Percentiles rank a stretch among this genome's conserved stretches.
These are phyloP conservation scores for Alternaria brassicicola DNA, from an alignment of 2,329 filamentous ascomycete genomes.

Conservation along the genomic window DNA sequence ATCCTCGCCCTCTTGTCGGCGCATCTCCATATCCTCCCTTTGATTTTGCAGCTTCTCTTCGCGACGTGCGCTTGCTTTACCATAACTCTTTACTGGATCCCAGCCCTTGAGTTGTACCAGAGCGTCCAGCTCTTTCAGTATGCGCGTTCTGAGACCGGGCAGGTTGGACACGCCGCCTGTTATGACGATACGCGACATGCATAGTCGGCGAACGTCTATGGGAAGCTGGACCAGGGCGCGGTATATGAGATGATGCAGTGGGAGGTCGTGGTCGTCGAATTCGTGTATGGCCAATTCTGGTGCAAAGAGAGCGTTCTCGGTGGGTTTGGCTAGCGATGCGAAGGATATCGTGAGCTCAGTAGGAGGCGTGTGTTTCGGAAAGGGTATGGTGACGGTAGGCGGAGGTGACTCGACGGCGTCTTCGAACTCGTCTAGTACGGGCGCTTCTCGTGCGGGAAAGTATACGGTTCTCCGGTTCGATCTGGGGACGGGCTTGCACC, in stretches of 20 bases:
- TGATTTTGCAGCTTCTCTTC: constrained; percentile 35
- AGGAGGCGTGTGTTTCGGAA: constrained; percentile 48
- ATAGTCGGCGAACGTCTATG: constrained; percentile 79
- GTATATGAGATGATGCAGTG: constrained; percentile 78
- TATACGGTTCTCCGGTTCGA: constrained; percentile 41
- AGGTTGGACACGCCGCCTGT: constrained; percentile 80
- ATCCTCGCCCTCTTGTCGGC: constrained; percentile 30
- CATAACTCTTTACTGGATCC: constrained; percentile 76
- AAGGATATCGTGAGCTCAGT: constrained; percentile 70
- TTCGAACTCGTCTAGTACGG: constrained; percentile 53
- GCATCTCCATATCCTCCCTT: constrained; percentile 30
- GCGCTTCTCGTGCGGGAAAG: constrained; percentile 45
- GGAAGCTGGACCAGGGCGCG: constrained; percentile 75
- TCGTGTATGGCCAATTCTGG: constrained; percentile 58
- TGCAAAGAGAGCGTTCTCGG: constrained; percentile 76
- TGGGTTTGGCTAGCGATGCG: constrained; percentile 72
- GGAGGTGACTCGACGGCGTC: constrained; percentile 45
- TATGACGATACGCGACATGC: constrained; percentile 88
- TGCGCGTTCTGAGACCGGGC: constrained; percentile 76
- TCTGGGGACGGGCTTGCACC: constrained; percentile 63
- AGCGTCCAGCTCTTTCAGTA: constrained; percentile 74
- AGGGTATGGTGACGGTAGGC: constrained; percentile 42
- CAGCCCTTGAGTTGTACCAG: constrained; percentile 75
- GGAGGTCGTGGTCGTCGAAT: constrained; percentile 86
- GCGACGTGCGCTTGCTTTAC: constrained; percentile 55